Evolutionary conservation across 805 yeast genomes (phyloP), one percentile per base, ranked within the genome.

Genomic region (Maudiozyma serrabonitensis): DNA sequence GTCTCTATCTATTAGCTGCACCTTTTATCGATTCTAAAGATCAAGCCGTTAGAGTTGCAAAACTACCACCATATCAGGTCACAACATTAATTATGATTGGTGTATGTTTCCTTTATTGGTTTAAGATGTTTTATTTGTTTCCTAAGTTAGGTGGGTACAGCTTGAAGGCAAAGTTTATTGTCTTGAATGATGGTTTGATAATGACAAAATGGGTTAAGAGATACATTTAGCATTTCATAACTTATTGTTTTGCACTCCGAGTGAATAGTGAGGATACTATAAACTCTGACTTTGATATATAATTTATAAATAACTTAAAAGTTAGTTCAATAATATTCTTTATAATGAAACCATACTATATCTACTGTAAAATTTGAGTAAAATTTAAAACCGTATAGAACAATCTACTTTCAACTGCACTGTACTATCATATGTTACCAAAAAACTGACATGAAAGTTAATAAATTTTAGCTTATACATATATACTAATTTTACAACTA

Each of bases 41-140:
- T 21, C 39, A n/a, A n/a, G 25, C 39, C 7, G 59, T 58, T 41
- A 45, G 46, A 6, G 51, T 52, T 9, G 55, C 58, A 38, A 51
- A 49, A 52, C 19, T 63, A 58, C 75, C 75, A 6, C 62, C 70
- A 8, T 69, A 70, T 41, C 68, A 68, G 46, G 47, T 75, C 16
- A 63, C 75, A 2, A 74, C 80, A 0, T 46, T 78, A 9, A 41
- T 71, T 0, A 61, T 76, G 23, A 55, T 83, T 3, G 41, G 60
- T 1, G 19, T 62, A 0, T 80, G 84, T 56, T 64, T 71, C n/a
- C 5, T 65, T 0, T 82, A 75, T 57, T 84, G 90, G 90, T 61
- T 64, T 1, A 40, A 74, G 13, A 74, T 68, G 66, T 84, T 82
- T 57, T 63, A 59, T 16, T 18, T 75, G 0, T 56, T 75, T 21